Base-by-base conservation (phyloP, 345 rosid species). In the Ceriops decandra region DNA sequence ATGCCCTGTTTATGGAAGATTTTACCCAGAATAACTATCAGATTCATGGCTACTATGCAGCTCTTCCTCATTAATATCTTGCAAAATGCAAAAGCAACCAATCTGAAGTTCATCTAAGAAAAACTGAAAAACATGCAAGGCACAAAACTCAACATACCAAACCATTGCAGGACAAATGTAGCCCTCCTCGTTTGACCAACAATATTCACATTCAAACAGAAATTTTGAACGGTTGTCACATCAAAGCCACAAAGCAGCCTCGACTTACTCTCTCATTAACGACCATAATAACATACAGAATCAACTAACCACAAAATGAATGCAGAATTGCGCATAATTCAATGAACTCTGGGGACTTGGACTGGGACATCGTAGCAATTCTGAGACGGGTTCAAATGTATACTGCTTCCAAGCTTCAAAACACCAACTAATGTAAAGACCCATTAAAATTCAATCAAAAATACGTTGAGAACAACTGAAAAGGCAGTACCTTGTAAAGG, bases 401-500 rank as follows among this genome's bases (percentile, higher is more conserved):
- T 11, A 11, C 17, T 42, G 2, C 47, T 42, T 42, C 17, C 47
- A 42, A 42, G 20, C 68, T 10, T 10, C 69, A 70, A 68, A 52
- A 65, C 33, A 62, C 5, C 16, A 51, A 62, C 3, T 68, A 62
- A 60, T 2, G 28, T 1, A 28, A 30, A 66, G 33, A 75, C 58
- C 63, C 53, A 60, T 35, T 11, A 64, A 66, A 59, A 72, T 59
- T 47, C 47, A 62, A 22, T 20, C 5, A 19, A 68, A 57, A 5
- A 22, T 13, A 38, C 27, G 54, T 33, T 54, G 7, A 46, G 47
- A 60, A 31, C 33, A 53, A 38, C 22, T 36, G 9, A 31, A n/a
- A 68, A 58, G 28, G 15, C 27, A 42, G 7, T 57, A 87, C 92
- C 92, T 80, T 33, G 87, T 33, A 42, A 80, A 42, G 62, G 84